Conservation (phyloP, 495 filamentous ascomycete genomes). For the Podospora pseudopauciseta region DNA sequence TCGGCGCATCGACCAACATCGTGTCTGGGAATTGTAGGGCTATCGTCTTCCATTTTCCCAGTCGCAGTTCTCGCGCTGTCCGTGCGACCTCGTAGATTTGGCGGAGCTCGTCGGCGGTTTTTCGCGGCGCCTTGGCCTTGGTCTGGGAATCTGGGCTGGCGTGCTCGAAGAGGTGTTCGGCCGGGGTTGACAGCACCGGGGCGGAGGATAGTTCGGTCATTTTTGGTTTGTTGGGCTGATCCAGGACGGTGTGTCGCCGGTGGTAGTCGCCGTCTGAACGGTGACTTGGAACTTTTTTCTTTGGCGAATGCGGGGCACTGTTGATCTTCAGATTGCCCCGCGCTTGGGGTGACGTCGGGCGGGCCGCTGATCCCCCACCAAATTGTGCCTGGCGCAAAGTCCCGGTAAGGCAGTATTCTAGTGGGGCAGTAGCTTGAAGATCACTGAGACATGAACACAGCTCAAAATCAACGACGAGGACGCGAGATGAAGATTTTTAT, state of each 20-base stretch:
- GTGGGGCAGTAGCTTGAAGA: background rate
- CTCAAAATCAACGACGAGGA: background rate
- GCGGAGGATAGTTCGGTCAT: constrained; percentile 47
- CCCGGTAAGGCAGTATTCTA: background rate
- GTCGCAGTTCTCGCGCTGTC: constrained; percentile 69
- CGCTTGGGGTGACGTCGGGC: constrained; percentile 23
- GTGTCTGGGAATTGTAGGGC: constrained; percentile 93
- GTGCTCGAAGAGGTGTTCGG: constrained; percentile 69
- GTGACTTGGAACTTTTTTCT: background rate
- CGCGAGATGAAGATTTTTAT: background rate
- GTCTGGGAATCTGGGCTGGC: constrained; percentile 32
- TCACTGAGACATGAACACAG: background rate
- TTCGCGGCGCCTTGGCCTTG: constrained; percentile 36
- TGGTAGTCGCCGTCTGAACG: background rate
- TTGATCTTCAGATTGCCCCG: constrained; percentile 20
- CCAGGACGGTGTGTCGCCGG: background rate
- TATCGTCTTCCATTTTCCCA: constrained; percentile 68
- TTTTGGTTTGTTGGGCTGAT: background rate
- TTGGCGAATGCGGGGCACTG: constrained; percentile 18
- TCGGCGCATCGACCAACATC: constrained; percentile 80
- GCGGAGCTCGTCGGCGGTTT: constrained; percentile 67
- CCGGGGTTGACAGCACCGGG: constrained; percentile 85
- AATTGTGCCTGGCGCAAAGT: background rate
- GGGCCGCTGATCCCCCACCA: constrained; percentile 1
- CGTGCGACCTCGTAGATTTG: constrained; percentile 82